phyloP scores from a whole-genome alignment of 768 basidiomycete species.

The Leccinum longicurvipes region DNA sequence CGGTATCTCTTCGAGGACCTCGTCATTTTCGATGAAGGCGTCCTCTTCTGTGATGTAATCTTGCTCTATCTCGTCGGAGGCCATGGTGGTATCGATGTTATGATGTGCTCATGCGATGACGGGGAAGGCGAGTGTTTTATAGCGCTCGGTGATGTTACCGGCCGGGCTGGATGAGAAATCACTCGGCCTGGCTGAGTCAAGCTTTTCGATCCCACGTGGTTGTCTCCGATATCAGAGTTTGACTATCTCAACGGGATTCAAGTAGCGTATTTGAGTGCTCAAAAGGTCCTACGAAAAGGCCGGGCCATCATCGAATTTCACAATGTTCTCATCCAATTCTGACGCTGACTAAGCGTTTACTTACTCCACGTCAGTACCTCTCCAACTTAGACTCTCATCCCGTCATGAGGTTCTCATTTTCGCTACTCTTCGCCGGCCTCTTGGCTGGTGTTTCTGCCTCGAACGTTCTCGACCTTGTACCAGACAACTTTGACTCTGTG shows the following conservation, averaged over 20 bases:
- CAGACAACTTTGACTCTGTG: slow-evolving; percentile 70
- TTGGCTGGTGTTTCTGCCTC: slow-evolving; percentile 62
- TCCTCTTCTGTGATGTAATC: slow-evolving; percentile 40
- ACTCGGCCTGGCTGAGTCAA: slow-evolving; percentile 13
- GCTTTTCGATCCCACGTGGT: background rate
- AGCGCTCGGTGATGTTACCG: background rate
- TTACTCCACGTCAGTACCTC: slow-evolving; percentile 29
- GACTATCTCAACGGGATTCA: too few relatives aligned
- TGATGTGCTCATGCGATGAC: background rate
- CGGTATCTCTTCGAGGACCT: slow-evolving; percentile 59
- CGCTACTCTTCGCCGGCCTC: slow-evolving; percentile 54
- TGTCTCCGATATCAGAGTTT: background rate
- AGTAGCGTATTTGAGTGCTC: too few relatives aligned
- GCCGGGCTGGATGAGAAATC: slow-evolving; percentile 26
- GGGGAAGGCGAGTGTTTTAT: background rate
- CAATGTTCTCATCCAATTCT: too few relatives aligned
- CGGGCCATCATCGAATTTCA: too few relatives aligned
- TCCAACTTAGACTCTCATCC: slow-evolving; percentile 13
- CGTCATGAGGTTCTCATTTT: slow-evolving; percentile 57
- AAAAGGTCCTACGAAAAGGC: too few relatives aligned
- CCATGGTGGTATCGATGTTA: slow-evolving; percentile 18
- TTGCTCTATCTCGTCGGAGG: slow-evolving; percentile 37
- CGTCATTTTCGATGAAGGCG: slow-evolving; percentile 63
- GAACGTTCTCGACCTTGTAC: slow-evolving; percentile 77
- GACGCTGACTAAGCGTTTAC: slow-evolving; percentile 23